Evolutionary conservation across 208 protist genomes (phyloP), one percentile per base, ranked within the genome.

Genomic region (Trypanosoma conorhini): DNA sequence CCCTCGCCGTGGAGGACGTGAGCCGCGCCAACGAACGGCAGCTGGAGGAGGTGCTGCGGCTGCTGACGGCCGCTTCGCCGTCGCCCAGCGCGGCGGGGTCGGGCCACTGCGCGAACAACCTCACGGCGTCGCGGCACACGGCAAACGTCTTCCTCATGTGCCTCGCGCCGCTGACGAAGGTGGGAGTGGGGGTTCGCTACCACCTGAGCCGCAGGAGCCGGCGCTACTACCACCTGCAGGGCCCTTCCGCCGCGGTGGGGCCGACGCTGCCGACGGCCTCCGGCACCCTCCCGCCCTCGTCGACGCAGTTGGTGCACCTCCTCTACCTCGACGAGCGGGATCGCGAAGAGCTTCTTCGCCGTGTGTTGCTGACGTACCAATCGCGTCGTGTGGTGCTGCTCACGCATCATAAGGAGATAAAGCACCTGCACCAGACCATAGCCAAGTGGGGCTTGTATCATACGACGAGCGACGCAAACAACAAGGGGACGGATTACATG

Each of bases 381-480:
- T 87, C 79, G 46, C 76, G 80, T 54, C 81, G 82, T 28, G 65
- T 89, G 35, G 61, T 90, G 1, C 15, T 94, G 17, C 73, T 94
- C 44, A 94, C 88, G 3, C 88, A 94, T 67, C 80, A 89, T 70
- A 89, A 90, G 74, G 88, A 94, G 65, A 77, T 94, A 15, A 68
- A 77, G 35, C 80, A 81, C 26, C 73, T 91, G 26, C 82, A 77
- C 64, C 59, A 76, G 60, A 67, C 79, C 26, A 79, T 92, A 61
- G 48, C 63, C 31, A 75, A 65, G 52, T 89, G 86, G 83, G 80
- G 77, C 7, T 54, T 88, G 33, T 83, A 80, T n/a, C 59, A 46
- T 19, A 61, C 26, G 56, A 12, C 38, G 21, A 64, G 35, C 58
- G 50, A 51, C 19, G 33, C 30, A 12, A 59, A 42, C 44, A 22